phyloP scores from a whole-genome alignment of 495 filamentous ascomycete species.

The Aspergillus biplanus region DNA sequence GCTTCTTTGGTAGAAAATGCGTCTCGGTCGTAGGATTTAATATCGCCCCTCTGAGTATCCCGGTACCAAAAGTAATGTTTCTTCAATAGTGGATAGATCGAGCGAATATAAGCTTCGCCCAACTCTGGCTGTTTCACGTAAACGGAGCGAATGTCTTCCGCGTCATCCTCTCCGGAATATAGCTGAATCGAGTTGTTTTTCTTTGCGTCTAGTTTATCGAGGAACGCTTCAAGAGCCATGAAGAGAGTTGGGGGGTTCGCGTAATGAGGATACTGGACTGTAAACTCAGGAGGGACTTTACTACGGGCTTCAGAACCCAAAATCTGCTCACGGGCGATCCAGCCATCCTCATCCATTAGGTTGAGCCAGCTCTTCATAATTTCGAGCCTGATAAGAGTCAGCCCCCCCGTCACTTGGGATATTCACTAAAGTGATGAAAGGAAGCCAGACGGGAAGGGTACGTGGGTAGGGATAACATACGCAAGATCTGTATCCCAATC shows the following conservation, averaged over 20 bases:
- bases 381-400: conserved; percentile 60
- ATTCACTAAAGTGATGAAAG: not conserved
- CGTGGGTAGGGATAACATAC: conserved; percentile 42
- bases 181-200: conserved; percentile 30
- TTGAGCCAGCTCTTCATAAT: conserved; percentile 96
- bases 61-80: conserved; percentile 95
- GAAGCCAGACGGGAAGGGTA: not conserved
- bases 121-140: conserved; percentile 68
- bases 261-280: conserved; percentile 95
- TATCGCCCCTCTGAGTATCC: conserved; percentile 85
- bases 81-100: conserved; percentile 89
- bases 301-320: conserved; percentile 91
- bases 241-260: conserved; percentile 98
- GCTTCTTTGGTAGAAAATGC: conserved; percentile 85
- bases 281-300: conserved; percentile 95
- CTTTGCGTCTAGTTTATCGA: conserved; percentile 68
- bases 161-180: conserved; percentile 29
- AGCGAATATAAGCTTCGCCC: conserved; percentile 73
- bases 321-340: conserved; percentile 97
- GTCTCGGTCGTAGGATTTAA: conserved; percentile 87
- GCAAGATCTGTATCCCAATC: conserved; percentile 94
- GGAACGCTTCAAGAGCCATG: conserved; percentile 79
- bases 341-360: conserved; percentile 94
- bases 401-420: not conserved
- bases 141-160: conserved; percentile 52